Conservation (phyloP, 2,329 filamentous ascomycete species). For the Mycocentrospora acerina region DNA sequence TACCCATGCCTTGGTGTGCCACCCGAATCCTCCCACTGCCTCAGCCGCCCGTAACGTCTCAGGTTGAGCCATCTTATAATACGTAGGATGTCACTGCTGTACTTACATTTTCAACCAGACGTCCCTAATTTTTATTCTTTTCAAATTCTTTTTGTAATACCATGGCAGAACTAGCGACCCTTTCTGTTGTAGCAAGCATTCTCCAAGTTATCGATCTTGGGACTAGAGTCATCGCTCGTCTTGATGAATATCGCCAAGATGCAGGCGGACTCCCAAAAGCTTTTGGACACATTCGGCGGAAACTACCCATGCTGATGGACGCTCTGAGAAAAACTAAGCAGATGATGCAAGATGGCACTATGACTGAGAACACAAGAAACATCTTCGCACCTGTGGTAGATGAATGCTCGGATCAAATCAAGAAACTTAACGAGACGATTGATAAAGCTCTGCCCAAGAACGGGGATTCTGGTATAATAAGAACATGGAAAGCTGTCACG, state of each 20-base stretch:
- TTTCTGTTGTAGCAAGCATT: slow-evolving; percentile 18
- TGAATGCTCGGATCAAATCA: slow-evolving; percentile 12
- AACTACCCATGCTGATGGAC: too few species aligned
- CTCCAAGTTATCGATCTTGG: slow-evolving; percentile 15
- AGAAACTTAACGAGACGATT: slow-evolving; percentile 9
- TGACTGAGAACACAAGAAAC: slow-evolving; percentile 5
- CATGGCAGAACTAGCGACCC: slow-evolving; percentile 19
- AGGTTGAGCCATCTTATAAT: background rate
- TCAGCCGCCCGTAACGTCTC: background rate
- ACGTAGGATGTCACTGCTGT: background rate
- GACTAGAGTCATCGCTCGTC: slow-evolving; percentile 6
- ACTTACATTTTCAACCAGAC: too few species aligned
- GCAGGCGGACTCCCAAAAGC: slow-evolving; percentile 9
- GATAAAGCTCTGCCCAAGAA: slow-evolving; percentile 8
- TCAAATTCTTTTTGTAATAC: too few species aligned
- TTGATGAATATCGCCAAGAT: slow-evolving; percentile 12
- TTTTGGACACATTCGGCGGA: slow-evolving; percentile 2
- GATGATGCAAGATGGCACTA: slow-evolving; percentile 1
- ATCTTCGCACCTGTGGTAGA: slow-evolving; percentile 12
- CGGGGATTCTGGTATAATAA: slow-evolving; percentile 7
- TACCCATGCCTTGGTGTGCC: slow-evolving; percentile 9
- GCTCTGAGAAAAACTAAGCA: background rate
- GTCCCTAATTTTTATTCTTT: background rate
- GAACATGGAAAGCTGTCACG: slow-evolving; percentile 9
- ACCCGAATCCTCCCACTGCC: background rate